Conservation (phyloP, 768 basidiomycete species). For the Myochromella boudieri region DNA sequence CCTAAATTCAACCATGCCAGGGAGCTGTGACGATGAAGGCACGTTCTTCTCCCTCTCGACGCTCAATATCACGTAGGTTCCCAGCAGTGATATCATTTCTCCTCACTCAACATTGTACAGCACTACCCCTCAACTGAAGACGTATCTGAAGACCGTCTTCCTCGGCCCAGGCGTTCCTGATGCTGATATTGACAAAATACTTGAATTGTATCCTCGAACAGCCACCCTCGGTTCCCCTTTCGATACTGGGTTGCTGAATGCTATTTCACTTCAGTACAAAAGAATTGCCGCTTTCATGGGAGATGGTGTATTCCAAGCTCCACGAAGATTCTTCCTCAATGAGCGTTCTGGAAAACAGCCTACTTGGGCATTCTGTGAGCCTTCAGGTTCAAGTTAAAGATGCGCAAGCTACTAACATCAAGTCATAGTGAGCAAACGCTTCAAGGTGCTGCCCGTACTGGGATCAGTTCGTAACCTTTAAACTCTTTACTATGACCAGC, state of each 20-base stretch:
- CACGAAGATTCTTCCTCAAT: slow-evolving; percentile 46
- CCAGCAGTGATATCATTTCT: background rate
- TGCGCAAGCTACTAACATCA: slow-evolving; percentile 9
- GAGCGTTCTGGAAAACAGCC: slow-evolving; percentile 35
- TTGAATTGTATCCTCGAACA: slow-evolving; percentile 36
- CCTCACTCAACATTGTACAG: slow-evolving; percentile 9
- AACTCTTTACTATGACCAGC: background rate
- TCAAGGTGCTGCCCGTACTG: background rate
- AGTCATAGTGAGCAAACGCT: slow-evolving; percentile 34
- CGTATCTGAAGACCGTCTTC: slow-evolving; percentile 28
- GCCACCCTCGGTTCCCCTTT: slow-evolving; percentile 51
- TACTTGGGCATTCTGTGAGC: slow-evolving; percentile 45
- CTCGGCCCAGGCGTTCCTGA: slow-evolving; percentile 30
- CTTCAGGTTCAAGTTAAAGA: background rate
- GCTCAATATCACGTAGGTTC: slow-evolving; percentile 45
- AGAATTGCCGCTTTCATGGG: slow-evolving; percentile 49
- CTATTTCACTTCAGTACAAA: slow-evolving; percentile 48
- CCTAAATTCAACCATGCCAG: slow-evolving; percentile 20
- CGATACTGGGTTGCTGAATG: slow-evolving; percentile 43
- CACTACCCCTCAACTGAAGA: slow-evolving; percentile 23
- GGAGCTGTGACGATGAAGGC: slow-evolving; percentile 60
- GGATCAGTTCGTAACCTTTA: background rate
- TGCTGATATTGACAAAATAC: slow-evolving; percentile 27
- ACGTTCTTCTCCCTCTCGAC: slow-evolving; percentile 47
- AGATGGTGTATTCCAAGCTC: slow-evolving; percentile 50